Conservation (phyloP, 116 monocot genomes). For the Posidonia oceanica region DNA sequence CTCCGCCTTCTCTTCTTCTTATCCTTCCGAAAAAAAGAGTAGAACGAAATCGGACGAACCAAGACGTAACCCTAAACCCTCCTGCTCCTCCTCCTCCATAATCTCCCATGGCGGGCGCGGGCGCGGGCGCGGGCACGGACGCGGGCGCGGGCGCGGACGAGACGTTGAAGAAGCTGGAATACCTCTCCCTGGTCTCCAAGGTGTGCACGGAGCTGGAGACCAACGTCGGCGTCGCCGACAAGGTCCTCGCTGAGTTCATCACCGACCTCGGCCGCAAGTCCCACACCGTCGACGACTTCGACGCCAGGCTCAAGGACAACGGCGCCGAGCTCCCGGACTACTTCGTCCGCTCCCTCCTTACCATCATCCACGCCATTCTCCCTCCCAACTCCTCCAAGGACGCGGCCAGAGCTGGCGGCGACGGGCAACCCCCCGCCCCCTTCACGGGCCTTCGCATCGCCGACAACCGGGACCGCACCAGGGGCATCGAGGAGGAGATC, state of each 20-base stretch:
- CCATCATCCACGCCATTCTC: conserved; percentile 84
- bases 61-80: no score
- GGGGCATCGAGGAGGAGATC: conserved; percentile 18
- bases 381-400: conserved; percentile 32
- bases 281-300: conserved; percentile 58
- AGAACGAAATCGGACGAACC: no score
- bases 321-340: conserved; percentile 93
- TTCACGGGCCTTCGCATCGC: conserved; percentile 31
- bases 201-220: conserved; percentile 79
- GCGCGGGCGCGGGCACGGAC: no score
- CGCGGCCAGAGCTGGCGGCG: neutral
- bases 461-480: conserved; percentile 32
- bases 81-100: no score
- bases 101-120: no score
- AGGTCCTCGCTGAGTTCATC: conserved; percentile 38
- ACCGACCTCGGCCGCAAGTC: conserved; percentile 41
- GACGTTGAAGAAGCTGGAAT: conserved; percentile 63
- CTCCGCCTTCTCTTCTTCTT: no score
- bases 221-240: conserved; percentile 41
- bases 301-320: conserved; percentile 63
- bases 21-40: no score
- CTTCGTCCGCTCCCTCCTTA: conserved; percentile 89
- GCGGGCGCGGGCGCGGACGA: neutral
- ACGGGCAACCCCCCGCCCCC: neutral
- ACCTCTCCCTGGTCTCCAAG: conserved; percentile 80